phyloP scores from a whole-genome alignment of 2,329 filamentous ascomycete genomes.

The Arthrobotrys musiformis region DNA sequence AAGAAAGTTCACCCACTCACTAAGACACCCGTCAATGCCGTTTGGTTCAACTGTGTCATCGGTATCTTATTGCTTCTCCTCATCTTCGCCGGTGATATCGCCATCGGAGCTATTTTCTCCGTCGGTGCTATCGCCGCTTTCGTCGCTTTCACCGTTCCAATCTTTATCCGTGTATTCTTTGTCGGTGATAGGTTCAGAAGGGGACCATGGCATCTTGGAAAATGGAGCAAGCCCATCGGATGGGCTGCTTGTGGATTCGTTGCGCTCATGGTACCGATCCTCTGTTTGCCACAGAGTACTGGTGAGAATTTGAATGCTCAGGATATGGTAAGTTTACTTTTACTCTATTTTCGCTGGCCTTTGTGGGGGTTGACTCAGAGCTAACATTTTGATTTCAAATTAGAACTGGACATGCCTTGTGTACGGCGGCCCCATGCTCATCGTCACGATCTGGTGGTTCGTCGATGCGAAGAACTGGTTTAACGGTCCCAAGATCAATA shows the following conservation, averaged over 20 bases:
- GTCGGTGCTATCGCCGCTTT: constrained; percentile 77
- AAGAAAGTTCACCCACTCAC: constrained; percentile 72
- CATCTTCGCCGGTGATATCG: constrained; percentile 72
- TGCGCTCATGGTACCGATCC: constrained; percentile 73
- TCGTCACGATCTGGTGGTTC: constrained; percentile 72
- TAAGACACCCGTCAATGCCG: constrained; percentile 75
- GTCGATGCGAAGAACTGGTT: constrained; percentile 75
- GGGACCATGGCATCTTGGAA: constrained; percentile 76
- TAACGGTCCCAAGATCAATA: constrained; percentile 75
- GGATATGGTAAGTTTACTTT: constrained; percentile 27
- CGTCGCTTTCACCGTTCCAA: constrained; percentile 70
- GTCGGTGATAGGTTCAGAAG: constrained; percentile 73
- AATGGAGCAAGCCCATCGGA: constrained; percentile 70
- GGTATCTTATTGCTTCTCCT: constrained; percentile 72
- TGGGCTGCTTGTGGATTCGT: constrained; percentile 71
- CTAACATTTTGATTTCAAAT: constrained; percentile 55
- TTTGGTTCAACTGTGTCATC: constrained; percentile 73
- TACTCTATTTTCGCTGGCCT: not conserved
- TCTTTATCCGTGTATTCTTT: constrained; percentile 70
- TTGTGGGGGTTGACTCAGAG: not conserved
- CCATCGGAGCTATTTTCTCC: constrained; percentile 75
- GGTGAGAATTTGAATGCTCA: constrained; percentile 62
- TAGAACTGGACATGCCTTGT: constrained; percentile 77
- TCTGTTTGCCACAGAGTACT: constrained; percentile 72
- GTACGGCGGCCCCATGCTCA: constrained; percentile 73